A percentile compares a stretch with the other conserved stretches of the same genome.
Evolutionary conservation across 306 rosid genomes (phyloP).

Genomic region (apple (Malus domestica)): DNA sequence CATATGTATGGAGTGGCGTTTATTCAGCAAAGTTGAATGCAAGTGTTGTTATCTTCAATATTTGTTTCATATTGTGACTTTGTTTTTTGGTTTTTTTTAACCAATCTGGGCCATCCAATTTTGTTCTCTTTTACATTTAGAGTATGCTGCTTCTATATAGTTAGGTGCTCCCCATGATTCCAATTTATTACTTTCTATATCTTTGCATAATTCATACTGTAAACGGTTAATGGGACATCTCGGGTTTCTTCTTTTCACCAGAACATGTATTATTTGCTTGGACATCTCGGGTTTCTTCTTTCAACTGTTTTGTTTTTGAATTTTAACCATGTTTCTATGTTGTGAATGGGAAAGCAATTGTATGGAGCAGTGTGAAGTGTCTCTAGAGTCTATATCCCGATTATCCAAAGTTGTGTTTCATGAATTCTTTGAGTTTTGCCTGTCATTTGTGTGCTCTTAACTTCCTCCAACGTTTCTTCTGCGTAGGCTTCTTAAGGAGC

Average conservation of each 20-base stretch:
- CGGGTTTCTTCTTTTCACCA: not conserved
- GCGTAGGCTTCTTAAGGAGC: slow-evolving; percentile 69
- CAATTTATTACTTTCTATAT: not conserved
- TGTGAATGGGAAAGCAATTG: not conserved
- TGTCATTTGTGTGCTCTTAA: not conserved
- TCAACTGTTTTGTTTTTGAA: not conserved
- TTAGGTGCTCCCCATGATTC: not conserved
- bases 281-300: not conserved
- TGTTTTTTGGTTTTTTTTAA: not conserved
- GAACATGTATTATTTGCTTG: too few species aligned
- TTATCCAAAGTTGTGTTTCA: not conserved
- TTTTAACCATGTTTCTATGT: not conserved
- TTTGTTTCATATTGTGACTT: not conserved
- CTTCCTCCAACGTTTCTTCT: not conserved
- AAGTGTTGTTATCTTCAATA: not conserved
- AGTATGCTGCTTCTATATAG: not conserved
- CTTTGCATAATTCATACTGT: not conserved
- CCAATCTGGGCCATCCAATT: not conserved
- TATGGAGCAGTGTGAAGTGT: not conserved
- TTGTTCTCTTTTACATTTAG: not conserved
- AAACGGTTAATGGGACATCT: not conserved
- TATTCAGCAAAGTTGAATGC: not conserved
- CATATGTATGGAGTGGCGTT: not conserved
- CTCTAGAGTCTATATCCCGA: not conserved
- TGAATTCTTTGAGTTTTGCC: not conserved